Percentiles rank a stretch among this genome's conserved stretches.
Evolutionary conservation across 2,329 filamentous ascomycete genomes (phyloP).

Genomic region (Shiraia sp.): DNA sequence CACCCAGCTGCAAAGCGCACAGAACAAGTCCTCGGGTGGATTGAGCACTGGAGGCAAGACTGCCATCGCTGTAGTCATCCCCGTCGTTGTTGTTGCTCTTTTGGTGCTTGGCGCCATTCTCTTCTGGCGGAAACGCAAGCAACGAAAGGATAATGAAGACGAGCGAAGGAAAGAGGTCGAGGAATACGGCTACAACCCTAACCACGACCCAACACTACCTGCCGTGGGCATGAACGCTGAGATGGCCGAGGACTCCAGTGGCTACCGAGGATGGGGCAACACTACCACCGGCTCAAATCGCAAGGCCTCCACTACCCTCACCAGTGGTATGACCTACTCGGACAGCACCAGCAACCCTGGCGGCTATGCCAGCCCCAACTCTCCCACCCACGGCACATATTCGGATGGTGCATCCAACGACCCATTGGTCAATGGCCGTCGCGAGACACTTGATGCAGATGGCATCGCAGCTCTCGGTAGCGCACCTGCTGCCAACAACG

Average conservation of each 20-base stretch:
- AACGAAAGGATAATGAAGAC: slow-evolving; percentile 81
- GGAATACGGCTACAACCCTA: slow-evolving; percentile 98
- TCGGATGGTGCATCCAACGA: slow-evolving; percentile 75
- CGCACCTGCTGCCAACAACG: slow-evolving; percentile 66
- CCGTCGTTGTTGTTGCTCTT: slow-evolving; percentile 83
- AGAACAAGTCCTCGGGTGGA: slow-evolving; percentile 37
- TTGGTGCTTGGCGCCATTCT: slow-evolving; percentile 77
- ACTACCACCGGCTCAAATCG: slow-evolving; percentile 70
- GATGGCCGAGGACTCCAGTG: slow-evolving; percentile 74
- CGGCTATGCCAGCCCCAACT: slow-evolving; percentile 57
- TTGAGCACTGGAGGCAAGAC: slow-evolving; percentile 71
- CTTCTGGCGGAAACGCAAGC: slow-evolving; percentile 87
- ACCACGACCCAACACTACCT: slow-evolving; percentile 82
- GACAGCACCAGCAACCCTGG: slow-evolving; percentile 66
- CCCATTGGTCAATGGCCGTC: slow-evolving; percentile 57
- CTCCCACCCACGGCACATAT: slow-evolving; percentile 66
- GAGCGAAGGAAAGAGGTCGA: slow-evolving; percentile 93
- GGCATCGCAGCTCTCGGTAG: slow-evolving; percentile 78
- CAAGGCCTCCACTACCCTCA: slow-evolving; percentile 88
- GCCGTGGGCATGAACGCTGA: slow-evolving; percentile 62
- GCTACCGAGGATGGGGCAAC: slow-evolving; percentile 94
- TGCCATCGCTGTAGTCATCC: slow-evolving; percentile 90
- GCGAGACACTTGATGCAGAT: slow-evolving; percentile 68
- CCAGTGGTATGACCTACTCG: slow-evolving; percentile 73
- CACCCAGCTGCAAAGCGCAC: slow-evolving; percentile 14